phyloP scores from a whole-genome alignment of 768 basidiomycete genomes.

The Panus rudis region DNA sequence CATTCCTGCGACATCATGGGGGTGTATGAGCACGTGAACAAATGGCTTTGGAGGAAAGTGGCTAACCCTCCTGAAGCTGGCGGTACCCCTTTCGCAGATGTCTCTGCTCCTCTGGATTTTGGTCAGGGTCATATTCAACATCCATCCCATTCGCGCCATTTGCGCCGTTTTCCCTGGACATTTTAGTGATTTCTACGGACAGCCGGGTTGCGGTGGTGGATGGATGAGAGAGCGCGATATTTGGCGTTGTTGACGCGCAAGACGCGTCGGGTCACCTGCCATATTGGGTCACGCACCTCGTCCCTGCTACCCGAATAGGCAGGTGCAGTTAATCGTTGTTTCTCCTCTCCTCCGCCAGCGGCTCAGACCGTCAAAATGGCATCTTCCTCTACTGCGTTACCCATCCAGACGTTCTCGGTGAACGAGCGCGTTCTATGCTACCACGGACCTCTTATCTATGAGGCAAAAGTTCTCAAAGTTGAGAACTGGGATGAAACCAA shows the following conservation, averaged over 20 bases:
- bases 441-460: constrained; percentile 93
- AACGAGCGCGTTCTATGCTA: constrained; percentile 88
- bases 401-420: constrained; percentile 11
- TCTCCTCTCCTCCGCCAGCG: neutral
- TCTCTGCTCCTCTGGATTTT: constrained; percentile 76
- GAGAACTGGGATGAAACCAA: constrained; percentile 60
- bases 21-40: no score
- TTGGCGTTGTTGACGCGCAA: no score
- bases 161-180: no score
- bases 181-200: no score
- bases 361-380: constrained; percentile 1
- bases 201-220: no score
- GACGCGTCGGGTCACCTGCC: no score
- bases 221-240: no score
- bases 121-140: constrained; percentile 73
- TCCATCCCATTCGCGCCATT: no score
- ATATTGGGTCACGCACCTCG: no score
- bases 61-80: constrained; percentile 50
- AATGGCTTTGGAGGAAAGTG: constrained; percentile 52
- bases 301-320: no score
- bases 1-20: no score
- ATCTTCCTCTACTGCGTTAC: constrained; percentile 4
- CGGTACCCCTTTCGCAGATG: constrained; percentile 70
- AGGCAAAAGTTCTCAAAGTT: constrained; percentile 79
- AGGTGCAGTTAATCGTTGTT: no score